Base-by-base conservation (phyloP, 1,139 yeast genomes). In the Magnusiomyces paraingens region DNA sequence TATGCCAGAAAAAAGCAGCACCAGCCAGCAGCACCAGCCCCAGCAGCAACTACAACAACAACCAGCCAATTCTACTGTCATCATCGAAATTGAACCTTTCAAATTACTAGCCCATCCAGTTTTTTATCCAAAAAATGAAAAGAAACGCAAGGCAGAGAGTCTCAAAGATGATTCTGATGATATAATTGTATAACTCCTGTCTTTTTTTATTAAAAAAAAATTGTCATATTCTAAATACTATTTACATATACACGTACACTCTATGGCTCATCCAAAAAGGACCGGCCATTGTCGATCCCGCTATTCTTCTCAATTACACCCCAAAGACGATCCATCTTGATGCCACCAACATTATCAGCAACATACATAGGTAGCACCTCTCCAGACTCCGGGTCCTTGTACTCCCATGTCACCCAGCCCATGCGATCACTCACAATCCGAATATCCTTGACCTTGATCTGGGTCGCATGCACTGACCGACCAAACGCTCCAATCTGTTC, bases 251-350 rank as follows among this genome's bases (percentile, higher is more conserved):
- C 40, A 50, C 44, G 5, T 50, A 50, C 49, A 49, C 49, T 17
- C 42, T 51, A 55, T 43, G 44, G 50, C 22, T 51, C 53, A 40
- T 55, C 51, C 47, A 69, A 64, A 54, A 69, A 68, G 35, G 64
- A 62, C 57, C 95, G 73, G 3, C 94, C 94, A 58, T 83, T 84
- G 62, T 85, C 78, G 4, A 84, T 73, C 0, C 84, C 86, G 49
- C 82, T 74, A 59, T 83, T 81, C 52, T 73, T 73, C 66, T 87
- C 95, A 3, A 85, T 80, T 17, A 86, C 78, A 1, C 93, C 90
- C 93, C 95, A 84, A 3, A 87, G 66, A 54, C 95, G 72, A 62
- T 87, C 95, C 95, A 87, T 87, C 60, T 81, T 81, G 64, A 85
- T 72, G 1, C 95, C 95, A 2, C 95, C 94, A 47, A 85, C 74